A percentile compares a stretch with the other conserved stretches of the same genome.
Evolutionary conservation across 2,329 filamentous ascomycete genomes (phyloP).

Genomic region (Cladosporium sp.): DNA sequence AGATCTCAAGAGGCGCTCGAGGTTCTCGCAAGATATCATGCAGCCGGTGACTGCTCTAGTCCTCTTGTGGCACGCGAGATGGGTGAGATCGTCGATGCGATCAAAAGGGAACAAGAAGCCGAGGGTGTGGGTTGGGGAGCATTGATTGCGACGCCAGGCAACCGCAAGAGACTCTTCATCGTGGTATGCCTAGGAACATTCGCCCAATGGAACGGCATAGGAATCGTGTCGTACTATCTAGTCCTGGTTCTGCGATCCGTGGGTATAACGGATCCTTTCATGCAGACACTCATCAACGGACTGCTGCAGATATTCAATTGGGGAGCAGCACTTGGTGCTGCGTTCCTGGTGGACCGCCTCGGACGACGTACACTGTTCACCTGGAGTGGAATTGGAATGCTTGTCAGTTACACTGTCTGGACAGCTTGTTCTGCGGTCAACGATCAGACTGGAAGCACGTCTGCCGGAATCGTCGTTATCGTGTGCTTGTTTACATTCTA

Average conservation of each 20-base stretch:
- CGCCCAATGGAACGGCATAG: conserved; percentile 29
- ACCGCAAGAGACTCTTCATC: conserved; percentile 49
- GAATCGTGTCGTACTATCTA: conserved; percentile 23
- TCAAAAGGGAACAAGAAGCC: conserved; percentile 28
- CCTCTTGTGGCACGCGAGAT: conserved; percentile 54
- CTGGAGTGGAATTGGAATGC: conserved; percentile 47
- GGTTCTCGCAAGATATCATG: conserved; percentile 47
- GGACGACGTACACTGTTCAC: conserved; percentile 42
- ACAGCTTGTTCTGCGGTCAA: conserved; percentile 45
- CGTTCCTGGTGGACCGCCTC: conserved; percentile 37
- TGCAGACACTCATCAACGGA: conserved; percentile 24
- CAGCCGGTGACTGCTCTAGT: conserved; percentile 37
- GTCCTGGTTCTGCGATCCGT: conserved; percentile 25
- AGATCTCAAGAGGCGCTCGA: conserved; percentile 51
- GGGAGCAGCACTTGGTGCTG: conserved; percentile 34
- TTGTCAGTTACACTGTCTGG: conserved; percentile 45
- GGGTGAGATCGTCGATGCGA: conserved; percentile 54
- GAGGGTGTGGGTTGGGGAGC: conserved; percentile 25
- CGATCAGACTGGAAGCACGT: conserved; percentile 33
- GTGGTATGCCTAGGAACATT: conserved; percentile 20
- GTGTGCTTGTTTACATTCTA: conserved; percentile 58
- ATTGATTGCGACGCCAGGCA: conserved; percentile 50
- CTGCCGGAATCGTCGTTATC: conserved; percentile 38
- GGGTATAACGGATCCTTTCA: conserved; percentile 25
- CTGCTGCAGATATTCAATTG: conserved; percentile 39